Evolutionary conservation across 2,329 filamentous ascomycete species (phyloP).

Genomic region (Sporothrix variecibatus): DNA sequence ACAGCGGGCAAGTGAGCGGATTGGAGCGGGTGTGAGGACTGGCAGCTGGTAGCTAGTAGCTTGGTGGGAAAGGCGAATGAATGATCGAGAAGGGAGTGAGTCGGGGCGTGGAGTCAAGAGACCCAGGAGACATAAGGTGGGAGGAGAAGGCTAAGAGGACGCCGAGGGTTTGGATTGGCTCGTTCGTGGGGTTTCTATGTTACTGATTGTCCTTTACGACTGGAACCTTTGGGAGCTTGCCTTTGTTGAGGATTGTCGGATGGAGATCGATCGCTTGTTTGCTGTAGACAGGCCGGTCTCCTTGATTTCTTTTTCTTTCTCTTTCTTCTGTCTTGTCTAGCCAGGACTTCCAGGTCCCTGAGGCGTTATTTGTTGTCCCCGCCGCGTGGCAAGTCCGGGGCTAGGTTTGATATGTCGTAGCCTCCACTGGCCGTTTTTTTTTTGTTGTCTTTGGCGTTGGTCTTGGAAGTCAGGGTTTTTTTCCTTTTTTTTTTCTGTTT

Average conservation of each 20-base stretch:
- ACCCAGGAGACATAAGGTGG: not conserved
- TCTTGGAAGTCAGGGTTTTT: not conserved
- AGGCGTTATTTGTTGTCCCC: not conserved
- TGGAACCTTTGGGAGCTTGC: not conserved
- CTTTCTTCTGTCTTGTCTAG: not conserved
- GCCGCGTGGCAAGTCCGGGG: constrained; percentile 6
- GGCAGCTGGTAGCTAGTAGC: not conserved
- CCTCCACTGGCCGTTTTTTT: not conserved
- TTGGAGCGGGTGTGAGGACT: not conserved
- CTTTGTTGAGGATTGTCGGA: constrained; percentile 4
- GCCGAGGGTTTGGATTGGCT: constrained; percentile 9
- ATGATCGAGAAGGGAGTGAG: not conserved
- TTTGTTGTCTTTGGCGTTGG: not conserved
- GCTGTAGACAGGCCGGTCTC: not conserved
- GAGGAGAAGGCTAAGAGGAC: not conserved
- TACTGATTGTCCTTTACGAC: not conserved
- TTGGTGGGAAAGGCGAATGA: constrained; percentile 6
- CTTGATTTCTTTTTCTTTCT: not conserved
- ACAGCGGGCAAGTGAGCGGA: not conserved
- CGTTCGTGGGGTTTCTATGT: not conserved
- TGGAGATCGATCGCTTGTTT: constrained; percentile 5
- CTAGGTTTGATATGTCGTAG: constrained; percentile 4
- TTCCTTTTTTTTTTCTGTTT: not conserved
- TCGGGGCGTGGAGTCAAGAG: not conserved
- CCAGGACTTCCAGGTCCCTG: not conserved